Evolutionary conservation across 202 grass and related monocot species (phyloP), one percentile per base, ranked within the genome.

Genomic region (Zizania palustris): DNA sequence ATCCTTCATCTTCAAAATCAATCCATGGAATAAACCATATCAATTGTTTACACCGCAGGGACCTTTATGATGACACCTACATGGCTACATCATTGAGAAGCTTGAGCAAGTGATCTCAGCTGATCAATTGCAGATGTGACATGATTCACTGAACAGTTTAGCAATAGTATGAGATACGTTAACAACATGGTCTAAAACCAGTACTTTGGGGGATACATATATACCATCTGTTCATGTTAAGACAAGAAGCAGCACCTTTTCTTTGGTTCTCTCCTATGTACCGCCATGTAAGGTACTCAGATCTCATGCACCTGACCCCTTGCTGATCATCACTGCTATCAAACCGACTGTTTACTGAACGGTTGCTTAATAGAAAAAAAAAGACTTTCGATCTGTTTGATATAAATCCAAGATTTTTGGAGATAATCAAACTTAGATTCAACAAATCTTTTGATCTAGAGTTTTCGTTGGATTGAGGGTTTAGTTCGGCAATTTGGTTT

Each of bases 31-130:
- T 66, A 10, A 81, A 41, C 62, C 10, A 11, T 61, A 61, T 72
- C 11, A 12, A 59, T 48, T 81, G 9, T 88, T 88, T 60, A 44
- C 44, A 9, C 10, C 12, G 45, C 88, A 98, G 91, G 95, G 89
- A 98, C 77, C 87, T 95, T 6, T 98, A 98, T 57, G 95, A 98
- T 57, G 95, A 85, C 11, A 73, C 91, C 0, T 98, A 95, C 67
- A 88, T 98, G 73, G 89, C 0, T 98, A 95, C 67, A 88, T 98
- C 66, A 85, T 95, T 14, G 95, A 98, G 75, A 33, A 33, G 87
- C 71, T 58, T 98, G 79, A 98, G 89, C 89, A 88, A 87, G 89
- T 98, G 73, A 84, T 43, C 13, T 65, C 50, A 66, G 76, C 42
- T 71, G 69, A 42, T 50, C 37, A 28, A 28, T 28, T 28, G 28